These are phyloP conservation scores for Marsdenia floribunda DNA, from an alignment of 257 asterid genomes.

Conservation along the genomic window DNA sequence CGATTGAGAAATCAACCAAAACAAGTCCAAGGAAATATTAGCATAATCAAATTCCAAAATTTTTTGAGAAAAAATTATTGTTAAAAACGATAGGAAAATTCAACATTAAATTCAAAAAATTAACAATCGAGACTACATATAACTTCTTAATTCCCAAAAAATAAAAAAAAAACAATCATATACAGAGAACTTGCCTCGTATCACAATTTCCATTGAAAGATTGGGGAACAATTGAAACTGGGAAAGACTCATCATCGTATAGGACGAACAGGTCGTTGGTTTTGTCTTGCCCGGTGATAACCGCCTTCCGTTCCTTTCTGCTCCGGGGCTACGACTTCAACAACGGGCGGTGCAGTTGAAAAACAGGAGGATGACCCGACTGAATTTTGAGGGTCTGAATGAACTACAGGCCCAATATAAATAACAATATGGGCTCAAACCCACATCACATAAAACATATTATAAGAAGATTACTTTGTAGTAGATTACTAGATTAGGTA, in stretches of 20 bases:
- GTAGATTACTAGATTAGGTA: too few relatives aligned
- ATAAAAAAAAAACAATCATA: not conserved
- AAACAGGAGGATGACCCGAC: not conserved
- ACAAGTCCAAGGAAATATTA: not conserved
- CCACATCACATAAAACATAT: too few relatives aligned
- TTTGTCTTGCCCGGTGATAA: not conserved
- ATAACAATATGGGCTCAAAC: too few relatives aligned
- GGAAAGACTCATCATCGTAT: not conserved
- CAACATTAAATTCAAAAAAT: not conserved
- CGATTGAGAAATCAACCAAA: not conserved
- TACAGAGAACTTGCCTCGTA: not conserved
- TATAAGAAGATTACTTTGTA: too few relatives aligned
- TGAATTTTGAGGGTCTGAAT: not conserved
- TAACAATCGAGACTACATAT: not conserved
- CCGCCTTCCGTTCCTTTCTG: not conserved
- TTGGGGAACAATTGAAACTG: not conserved
- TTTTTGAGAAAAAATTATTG: too few relatives aligned
- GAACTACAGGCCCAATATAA: too few relatives aligned
- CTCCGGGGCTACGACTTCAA: not conserved
- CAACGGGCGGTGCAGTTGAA: not conserved
- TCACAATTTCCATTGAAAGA: not conserved
- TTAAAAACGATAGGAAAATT: not conserved
- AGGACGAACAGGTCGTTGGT: not conserved
- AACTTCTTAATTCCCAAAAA: not conserved
- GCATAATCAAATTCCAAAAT: too few relatives aligned